A percentile compares a stretch with the other conserved stretches of the same genome.
phyloP scores from a whole-genome alignment of 306 rosid species.

The Casuarina equisetifolia region DNA sequence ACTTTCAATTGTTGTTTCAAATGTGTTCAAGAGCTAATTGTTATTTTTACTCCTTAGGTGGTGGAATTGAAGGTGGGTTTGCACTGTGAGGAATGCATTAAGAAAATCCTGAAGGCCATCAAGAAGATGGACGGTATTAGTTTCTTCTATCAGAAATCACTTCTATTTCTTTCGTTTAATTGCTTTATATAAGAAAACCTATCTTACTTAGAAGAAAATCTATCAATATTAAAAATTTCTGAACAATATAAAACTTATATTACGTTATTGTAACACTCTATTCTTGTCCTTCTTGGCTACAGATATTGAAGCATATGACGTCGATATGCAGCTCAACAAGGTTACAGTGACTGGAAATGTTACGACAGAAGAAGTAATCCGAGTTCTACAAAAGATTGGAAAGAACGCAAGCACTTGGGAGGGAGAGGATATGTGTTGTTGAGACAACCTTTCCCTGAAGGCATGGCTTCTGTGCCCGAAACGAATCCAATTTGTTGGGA shows the following conservation, averaged over 20 bases:
- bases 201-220: no score
- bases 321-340: constrained; percentile 65
- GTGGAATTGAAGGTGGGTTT: constrained; percentile 87
- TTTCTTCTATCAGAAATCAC: not conserved
- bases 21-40: not conserved
- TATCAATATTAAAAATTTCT: no score
- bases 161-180: no score
- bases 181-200: no score
- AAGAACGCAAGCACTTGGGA: constrained; percentile 67
- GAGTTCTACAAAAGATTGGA: constrained; percentile 63
- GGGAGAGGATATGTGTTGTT: constrained; percentile 30
- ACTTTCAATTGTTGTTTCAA: constrained; percentile 6
- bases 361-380: constrained; percentile 60
- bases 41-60: constrained; percentile 37
- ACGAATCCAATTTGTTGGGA: not conserved
- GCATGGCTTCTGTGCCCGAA: not conserved
- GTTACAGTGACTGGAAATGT: constrained; percentile 76
- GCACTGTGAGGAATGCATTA: constrained; percentile 86
- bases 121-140: constrained; percentile 73
- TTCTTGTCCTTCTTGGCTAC: not conserved
- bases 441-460: constrained; percentile 7
- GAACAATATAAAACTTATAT: no score
- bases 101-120: constrained; percentile 81
- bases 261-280: no score
- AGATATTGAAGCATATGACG: constrained; percentile 81